Conservation (phyloP, 2,329 filamentous ascomycete genomes). For the Pyrenophora teres region DNA sequence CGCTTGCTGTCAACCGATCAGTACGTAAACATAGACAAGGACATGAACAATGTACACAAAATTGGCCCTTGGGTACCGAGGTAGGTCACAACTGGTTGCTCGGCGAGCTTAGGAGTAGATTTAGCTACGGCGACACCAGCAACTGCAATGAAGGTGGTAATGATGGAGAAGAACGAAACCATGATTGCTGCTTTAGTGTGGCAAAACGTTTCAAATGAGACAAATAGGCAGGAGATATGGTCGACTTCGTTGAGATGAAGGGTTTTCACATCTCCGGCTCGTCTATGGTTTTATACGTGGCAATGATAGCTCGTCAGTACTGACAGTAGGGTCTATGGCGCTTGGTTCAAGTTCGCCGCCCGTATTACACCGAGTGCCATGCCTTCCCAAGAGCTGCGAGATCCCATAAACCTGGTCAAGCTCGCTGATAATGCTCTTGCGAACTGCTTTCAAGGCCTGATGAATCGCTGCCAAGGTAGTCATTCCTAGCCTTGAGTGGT, state of each 20-base stretch:
- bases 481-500: conserved; percentile 8
- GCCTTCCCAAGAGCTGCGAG: conserved; percentile 24
- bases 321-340: not conserved
- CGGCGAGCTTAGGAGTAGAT: conserved; percentile 26
- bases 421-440: conserved; percentile 4
- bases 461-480: not conserved
- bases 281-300: not conserved
- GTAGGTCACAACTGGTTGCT: conserved; percentile 38
- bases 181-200: conserved; percentile 15
- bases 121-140: conserved; percentile 21
- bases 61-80: conserved; percentile 39
- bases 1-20: conserved; percentile 23
- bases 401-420: conserved; percentile 10
- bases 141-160: conserved; percentile 26
- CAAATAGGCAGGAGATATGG: not conserved
- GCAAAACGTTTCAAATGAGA: no score
- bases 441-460: conserved; percentile 2
- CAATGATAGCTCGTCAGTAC: not conserved
- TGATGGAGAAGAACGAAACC: conserved; percentile 27
- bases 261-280: not conserved
- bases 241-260: not conserved
- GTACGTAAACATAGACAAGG: not conserved
- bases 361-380: conserved; percentile 15
- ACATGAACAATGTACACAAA: conserved; percentile 19
- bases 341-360: not conserved